These are phyloP conservation scores for Parasitella parasitica DNA, from an alignment of 371 early-diverging fungal species.

Conservation along the genomic window DNA sequence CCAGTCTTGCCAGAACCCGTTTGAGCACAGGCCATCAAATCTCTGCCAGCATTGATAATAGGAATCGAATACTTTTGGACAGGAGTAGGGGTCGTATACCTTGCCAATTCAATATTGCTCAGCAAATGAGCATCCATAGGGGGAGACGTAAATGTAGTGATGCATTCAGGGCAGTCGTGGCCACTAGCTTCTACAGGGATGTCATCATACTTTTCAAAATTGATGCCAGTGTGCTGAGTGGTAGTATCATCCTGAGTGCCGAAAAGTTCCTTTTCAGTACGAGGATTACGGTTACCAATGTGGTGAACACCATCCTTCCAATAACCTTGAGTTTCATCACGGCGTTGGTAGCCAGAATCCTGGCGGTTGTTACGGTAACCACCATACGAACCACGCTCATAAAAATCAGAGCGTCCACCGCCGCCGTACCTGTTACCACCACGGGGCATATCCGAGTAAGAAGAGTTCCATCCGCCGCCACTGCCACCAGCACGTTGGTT, in stretches of 20 bases:
- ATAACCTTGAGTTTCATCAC: constrained; percentile 56
- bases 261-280: constrained; percentile 58
- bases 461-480: constrained; percentile 47
- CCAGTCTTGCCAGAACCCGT: constrained; percentile 84
- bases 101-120: constrained; percentile 59
- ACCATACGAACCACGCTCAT: constrained; percentile 41
- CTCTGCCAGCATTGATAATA: constrained; percentile 57
- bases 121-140: constrained; percentile 82
- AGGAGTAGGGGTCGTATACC: constrained; percentile 69
- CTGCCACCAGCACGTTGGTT: constrained; percentile 12
- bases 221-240: constrained; percentile 83
- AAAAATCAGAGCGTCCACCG: constrained; percentile 23
- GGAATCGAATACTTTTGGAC: constrained; percentile 74
- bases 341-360: constrained; percentile 44
- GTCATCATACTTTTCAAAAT: constrained; percentile 96
- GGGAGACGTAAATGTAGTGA: constrained; percentile 53
- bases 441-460: constrained; percentile 48
- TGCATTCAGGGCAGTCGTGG: constrained; percentile 44
- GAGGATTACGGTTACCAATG: constrained; percentile 31
- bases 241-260: constrained; percentile 69
- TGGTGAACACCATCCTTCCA: constrained; percentile 73
- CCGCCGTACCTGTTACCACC: constrained; percentile 27
- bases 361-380: constrained; percentile 46
- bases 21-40: constrained; percentile 82
- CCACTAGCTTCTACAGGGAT: constrained; percentile 96